A percentile compares a stretch with the other conserved stretches of the same genome.
Evolutionary conservation across 768 basidiomycete species (phyloP).

Genomic region (Guyanaporus albipodus): DNA sequence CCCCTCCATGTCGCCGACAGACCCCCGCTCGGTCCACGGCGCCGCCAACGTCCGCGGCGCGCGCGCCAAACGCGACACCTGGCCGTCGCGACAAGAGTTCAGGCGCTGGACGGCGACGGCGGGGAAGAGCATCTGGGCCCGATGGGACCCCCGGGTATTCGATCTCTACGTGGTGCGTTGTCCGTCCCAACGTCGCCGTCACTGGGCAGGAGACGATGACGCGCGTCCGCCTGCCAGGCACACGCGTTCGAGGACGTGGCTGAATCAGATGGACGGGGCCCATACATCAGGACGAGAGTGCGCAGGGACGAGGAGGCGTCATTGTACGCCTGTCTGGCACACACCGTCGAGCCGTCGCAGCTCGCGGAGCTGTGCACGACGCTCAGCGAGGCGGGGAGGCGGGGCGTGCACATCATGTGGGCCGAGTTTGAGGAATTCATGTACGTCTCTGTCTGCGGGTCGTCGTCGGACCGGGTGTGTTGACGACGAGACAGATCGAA

Average conservation of each 20-base stretch:
- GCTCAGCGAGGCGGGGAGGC: conserved; percentile 8
- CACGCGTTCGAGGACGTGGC: conserved; percentile 23
- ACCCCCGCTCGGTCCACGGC: conserved; percentile 28
- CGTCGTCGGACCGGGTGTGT: background rate
- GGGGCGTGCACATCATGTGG: conserved; percentile 29
- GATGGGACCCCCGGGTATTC: conserved; percentile 24
- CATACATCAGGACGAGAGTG: conserved; percentile 18
- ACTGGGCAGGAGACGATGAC: too few relatives aligned
- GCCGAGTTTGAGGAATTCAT: conserved; percentile 30
- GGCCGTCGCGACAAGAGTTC: conserved; percentile 22
- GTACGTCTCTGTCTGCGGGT: conserved; percentile 10
- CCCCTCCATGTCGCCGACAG: conserved; percentile 23
- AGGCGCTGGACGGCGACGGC: conserved; percentile 14
- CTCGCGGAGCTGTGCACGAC: conserved; percentile 17
- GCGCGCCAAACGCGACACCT: conserved; percentile 24
- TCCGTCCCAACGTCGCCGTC: conserved; percentile 9
- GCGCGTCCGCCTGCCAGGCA: conserved; percentile 15
- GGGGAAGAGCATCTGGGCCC: conserved; percentile 17
- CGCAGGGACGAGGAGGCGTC: conserved; percentile 31
- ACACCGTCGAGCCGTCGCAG: conserved; percentile 25
- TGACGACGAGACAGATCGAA: conserved; percentile 17
- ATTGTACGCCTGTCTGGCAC: conserved; percentile 22
- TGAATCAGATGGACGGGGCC: conserved; percentile 1
- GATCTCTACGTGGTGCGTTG: conserved; percentile 27
- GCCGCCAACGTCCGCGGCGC: conserved; percentile 30